phyloP scores from a whole-genome alignment of 2,329 filamentous ascomycete genomes.

The Epichloe brachyelytri region DNA sequence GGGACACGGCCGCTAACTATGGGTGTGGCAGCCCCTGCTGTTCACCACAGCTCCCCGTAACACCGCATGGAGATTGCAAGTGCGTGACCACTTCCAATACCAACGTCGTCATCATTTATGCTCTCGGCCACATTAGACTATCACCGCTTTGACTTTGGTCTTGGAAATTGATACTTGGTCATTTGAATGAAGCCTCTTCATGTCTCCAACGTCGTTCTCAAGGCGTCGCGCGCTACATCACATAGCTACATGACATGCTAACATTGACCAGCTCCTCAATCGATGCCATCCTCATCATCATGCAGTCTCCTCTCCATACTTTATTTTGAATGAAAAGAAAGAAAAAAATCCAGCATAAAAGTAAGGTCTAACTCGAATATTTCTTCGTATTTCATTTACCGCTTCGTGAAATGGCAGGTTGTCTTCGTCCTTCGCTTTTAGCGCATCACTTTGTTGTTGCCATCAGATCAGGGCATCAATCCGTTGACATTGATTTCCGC shows the following conservation, averaged over 20 bases:
- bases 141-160: too few relatives aligned
- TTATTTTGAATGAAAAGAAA: not conserved
- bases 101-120: too few relatives aligned
- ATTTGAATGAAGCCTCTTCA: not conserved
- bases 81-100: too few relatives aligned
- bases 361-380: not conserved
- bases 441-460: not conserved
- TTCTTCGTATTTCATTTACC: not conserved
- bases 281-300: not conserved
- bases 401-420: not conserved
- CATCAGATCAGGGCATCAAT: not conserved
- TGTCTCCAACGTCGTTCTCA: conserved; percentile 3
- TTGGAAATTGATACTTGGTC: not conserved
- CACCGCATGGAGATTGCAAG: too few relatives aligned
- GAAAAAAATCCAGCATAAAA: not conserved
- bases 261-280: not conserved
- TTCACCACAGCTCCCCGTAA: too few relatives aligned
- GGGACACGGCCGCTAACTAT: too few relatives aligned
- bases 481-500: not conserved
- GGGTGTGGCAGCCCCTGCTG: too few relatives aligned
- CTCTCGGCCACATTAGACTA: too few relatives aligned
- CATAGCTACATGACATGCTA: conserved; percentile 3
- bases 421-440: not conserved
- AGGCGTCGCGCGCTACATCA: conserved; percentile 2
- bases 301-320: not conserved